phyloP scores from a whole-genome alignment of 1,284 basidiomycete species.

The Ustilago loliicola region DNA sequence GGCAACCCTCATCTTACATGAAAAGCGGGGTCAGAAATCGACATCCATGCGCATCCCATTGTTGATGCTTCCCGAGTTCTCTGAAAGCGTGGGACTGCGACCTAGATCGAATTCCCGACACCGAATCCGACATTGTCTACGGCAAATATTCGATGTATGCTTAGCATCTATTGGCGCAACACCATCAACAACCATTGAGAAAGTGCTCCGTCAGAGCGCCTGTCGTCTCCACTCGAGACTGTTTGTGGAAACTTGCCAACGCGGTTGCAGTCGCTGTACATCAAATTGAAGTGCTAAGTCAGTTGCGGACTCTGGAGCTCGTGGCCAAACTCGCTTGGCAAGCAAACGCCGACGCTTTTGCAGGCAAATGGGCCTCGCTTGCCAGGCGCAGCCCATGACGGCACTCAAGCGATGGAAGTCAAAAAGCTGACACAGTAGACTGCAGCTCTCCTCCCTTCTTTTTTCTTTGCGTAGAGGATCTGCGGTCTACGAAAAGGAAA shows the following conservation, averaged over 20 bases:
- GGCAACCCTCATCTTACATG: neutral
- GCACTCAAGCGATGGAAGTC: slow-evolving; percentile 13
- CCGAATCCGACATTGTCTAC: slow-evolving; percentile 3
- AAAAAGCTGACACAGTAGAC: neutral
- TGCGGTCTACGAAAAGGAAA: neutral
- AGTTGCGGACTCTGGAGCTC: slow-evolving; percentile 1
- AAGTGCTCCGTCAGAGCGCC: neutral
- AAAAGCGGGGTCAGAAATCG: neutral
- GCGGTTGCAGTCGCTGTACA: neutral
- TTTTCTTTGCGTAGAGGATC: too few relatives aligned
- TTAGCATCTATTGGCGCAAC: neutral
- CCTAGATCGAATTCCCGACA: neutral
- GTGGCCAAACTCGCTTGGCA: slow-evolving; percentile 15
- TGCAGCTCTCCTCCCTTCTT: too few relatives aligned
- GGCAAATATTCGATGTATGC: neutral
- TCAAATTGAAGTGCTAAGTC: neutral
- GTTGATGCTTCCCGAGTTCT: neutral
- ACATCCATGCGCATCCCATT: neutral
- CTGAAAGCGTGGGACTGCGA: neutral
- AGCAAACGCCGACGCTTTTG: slow-evolving; percentile 16
- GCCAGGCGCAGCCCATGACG: too few relatives aligned
- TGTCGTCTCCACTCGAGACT: too few relatives aligned
- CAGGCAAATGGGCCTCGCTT: slow-evolving; percentile 1
- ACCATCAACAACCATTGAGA: neutral
- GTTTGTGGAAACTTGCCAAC: neutral